Evolutionary conservation across 768 basidiomycete species (phyloP).

Genomic region (Amanita rubescens): DNA sequence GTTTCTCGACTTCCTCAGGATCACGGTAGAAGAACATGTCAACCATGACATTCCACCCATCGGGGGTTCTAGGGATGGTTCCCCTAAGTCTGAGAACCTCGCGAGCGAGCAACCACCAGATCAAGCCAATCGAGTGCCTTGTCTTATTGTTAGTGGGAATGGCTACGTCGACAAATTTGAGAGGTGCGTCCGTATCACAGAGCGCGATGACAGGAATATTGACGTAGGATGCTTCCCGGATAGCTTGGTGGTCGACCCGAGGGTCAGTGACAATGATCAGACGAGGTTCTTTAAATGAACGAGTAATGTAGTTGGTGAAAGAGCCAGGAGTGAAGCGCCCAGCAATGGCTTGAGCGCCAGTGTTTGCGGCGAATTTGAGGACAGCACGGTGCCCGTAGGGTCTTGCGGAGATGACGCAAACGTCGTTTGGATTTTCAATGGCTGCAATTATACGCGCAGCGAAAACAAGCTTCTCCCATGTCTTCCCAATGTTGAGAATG

Average conservation of each 20-base stretch:
- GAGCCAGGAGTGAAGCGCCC: slow-evolving; percentile 99
- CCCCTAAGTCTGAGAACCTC: slow-evolving; percentile 96
- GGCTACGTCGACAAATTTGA: slow-evolving; percentile 96
- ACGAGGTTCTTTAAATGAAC: slow-evolving; percentile 99
- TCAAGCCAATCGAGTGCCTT: slow-evolving; percentile 91
- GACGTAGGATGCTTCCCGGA: slow-evolving; percentile 99
- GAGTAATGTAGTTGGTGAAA: slow-evolving; percentile 99
- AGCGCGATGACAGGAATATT: slow-evolving; percentile 99
- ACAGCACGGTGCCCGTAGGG: slow-evolving; percentile 99
- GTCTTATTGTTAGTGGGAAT: slow-evolving; percentile 99
- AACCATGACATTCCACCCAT: slow-evolving; percentile 98
- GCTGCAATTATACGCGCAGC: slow-evolving; percentile 97
- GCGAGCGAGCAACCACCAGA: slow-evolving; percentile 96
- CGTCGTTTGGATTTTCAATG: slow-evolving; percentile 96
- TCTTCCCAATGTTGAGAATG: slow-evolving; percentile 98
- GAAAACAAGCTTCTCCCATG: slow-evolving; percentile 98
- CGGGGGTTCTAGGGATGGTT: slow-evolving; percentile 82
- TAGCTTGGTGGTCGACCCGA: slow-evolving; percentile 99
- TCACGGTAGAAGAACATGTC: slow-evolving; percentile 99
- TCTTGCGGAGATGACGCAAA: slow-evolving; percentile 96
- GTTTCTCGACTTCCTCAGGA: slow-evolving; percentile 98
- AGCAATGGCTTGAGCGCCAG: slow-evolving; percentile 97
- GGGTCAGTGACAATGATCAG: slow-evolving; percentile 98
- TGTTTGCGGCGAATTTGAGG: slow-evolving; percentile 97
- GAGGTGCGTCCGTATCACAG: slow-evolving; percentile 96